Conservation (phyloP, 2,329 filamentous ascomycete species). For the Helminthosporium solani region DNA sequence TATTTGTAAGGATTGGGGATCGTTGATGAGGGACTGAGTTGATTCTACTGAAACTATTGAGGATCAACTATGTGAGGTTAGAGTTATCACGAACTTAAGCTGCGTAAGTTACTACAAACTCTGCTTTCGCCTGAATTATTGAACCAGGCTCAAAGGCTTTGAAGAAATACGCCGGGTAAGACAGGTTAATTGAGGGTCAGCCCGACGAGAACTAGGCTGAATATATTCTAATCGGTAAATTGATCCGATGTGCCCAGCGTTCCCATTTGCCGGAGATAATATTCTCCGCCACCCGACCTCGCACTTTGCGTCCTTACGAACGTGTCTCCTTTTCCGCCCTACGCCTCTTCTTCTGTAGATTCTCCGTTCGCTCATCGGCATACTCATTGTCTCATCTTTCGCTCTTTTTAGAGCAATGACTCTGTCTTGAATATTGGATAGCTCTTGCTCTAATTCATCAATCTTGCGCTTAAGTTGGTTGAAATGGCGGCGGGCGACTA, state of each 20-base stretch:
- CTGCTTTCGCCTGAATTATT: no score
- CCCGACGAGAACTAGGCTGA: no score
- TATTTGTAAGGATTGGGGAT: conserved; percentile 4
- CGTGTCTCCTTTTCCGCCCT: background rate
- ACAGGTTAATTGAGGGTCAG: no score
- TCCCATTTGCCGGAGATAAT: background rate
- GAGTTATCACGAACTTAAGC: no score
- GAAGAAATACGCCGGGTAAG: no score
- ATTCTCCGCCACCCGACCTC: background rate
- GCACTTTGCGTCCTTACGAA: background rate
- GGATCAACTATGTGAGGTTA: no score
- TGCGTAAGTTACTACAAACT: no score
- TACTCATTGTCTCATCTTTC: conserved; percentile 6
- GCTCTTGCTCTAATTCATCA: conserved; percentile 5
- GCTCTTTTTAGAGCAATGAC: conserved; percentile 3
- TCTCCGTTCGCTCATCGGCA: background rate
- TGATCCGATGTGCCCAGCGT: background rate
- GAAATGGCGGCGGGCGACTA: conserved; percentile 4
- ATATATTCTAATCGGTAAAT: background rate
- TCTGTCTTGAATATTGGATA: conserved; percentile 5
- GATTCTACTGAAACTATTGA: no score
- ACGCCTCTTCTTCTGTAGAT: conserved; percentile 1
- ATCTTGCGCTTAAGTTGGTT: conserved; percentile 5
- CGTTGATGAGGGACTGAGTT: no score
- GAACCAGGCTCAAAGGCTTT: no score